Conservation (phyloP, 176 grass and related monocot species). For the Oryza nivara region DNA sequence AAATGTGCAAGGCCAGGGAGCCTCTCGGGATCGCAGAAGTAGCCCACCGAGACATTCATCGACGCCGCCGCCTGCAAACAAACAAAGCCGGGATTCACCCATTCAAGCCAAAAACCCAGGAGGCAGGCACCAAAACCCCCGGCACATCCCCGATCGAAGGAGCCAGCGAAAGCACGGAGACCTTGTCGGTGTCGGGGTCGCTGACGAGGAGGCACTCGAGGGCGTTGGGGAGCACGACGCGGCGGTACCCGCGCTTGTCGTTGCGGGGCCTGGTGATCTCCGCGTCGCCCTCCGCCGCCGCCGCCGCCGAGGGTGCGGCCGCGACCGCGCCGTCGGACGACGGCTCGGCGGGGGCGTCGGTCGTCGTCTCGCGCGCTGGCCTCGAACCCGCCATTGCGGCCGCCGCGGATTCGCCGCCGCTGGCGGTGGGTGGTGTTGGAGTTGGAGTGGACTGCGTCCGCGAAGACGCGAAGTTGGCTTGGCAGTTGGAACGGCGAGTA, state of each 20-base stretch:
- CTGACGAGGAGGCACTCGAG: conserved; percentile 88
- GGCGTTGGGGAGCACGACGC: conserved; percentile 81
- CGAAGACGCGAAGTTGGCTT: neutral
- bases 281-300: conserved; percentile 33
- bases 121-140: neutral
- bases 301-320: neutral
- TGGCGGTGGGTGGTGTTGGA: neutral
- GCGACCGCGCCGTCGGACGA: conserved; percentile 22
- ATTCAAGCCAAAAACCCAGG: neutral
- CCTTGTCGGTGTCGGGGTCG: conserved; percentile 97
- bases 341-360: neutral
- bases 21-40: conserved; percentile 82
- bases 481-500: neutral
- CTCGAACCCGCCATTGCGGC: conserved; percentile 32
- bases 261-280: conserved; percentile 82
- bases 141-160: conserved; percentile 16
- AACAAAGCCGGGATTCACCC: conserved; percentile 21
- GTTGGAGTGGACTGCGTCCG: neutral
- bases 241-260: conserved; percentile 84
- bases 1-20: conserved; percentile 95
- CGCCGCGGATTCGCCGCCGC: neutral
- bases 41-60: conserved; percentile 87
- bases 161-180: conserved; percentile 1
- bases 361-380: conserved; percentile 5
- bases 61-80: conserved; percentile 75